Base-by-base conservation (phyloP, 106 monocot species). In the Dactylorhiza incarnata region DNA sequence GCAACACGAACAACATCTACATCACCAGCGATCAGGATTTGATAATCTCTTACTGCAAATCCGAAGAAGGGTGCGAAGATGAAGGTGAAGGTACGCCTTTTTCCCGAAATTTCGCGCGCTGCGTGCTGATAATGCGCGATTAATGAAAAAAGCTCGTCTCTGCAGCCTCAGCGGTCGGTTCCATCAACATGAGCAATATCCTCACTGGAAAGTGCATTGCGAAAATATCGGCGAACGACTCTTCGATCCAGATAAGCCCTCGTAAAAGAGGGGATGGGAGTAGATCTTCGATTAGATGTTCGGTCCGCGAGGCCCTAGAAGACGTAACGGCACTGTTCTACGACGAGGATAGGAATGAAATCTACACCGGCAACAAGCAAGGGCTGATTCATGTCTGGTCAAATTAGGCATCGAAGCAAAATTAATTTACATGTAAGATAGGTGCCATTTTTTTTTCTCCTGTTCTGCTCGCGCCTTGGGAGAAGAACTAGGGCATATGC, bases 31-130 rank as follows among this genome's bases (percentile, higher is more conserved):
- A 94, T 62, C 93, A 94, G 83, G 93, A 94, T 83, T 75, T 94
- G 65, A 94, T 94, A n/a, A 94, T 94, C 71, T 94, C 94, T 15
- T 94, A 94, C 56, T 94, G 94, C 83, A 94, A 94, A 79, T 76
- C 90, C 37, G 86, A 86, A 71, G 90, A 88, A 77, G 88, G 82
- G 44, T 84, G 81, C 58, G 84, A 81, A 22, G 91, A 86, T 14
- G 86, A 81, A 23, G 84, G 80, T 70, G 86, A 84, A 78, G 82
- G 74, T 87, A 84, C 7, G 1, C 17, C 17, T 26, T 7, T 9
- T 69, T 8, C 45, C 45, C 12, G 0, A 45, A 26, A 5, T 45
- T 44, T 24, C 37, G 37, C 37, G 37, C 37, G 3, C 29, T 29
- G 37, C 3, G 37, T 37, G 37, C 37, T 3, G 37, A 37, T 0